phyloP scores from a whole-genome alignment of 768 basidiomycete species.

The Nidularia pulvinata region DNA sequence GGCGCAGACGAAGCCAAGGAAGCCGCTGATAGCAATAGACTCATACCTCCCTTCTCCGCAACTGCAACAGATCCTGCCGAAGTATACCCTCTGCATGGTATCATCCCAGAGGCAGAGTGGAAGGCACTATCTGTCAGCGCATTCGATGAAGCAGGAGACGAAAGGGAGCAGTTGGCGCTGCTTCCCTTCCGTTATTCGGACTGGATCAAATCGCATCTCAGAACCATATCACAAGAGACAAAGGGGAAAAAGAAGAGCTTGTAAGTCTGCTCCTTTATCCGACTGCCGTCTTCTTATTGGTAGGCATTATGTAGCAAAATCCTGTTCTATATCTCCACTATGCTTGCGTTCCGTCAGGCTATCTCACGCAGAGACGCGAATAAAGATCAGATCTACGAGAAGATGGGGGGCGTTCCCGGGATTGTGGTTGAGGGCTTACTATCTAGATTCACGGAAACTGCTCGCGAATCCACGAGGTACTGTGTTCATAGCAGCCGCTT shows the following conservation, averaged over 20 bases:
- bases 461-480: conserved; percentile 67
- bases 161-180: conserved; percentile 48
- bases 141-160: conserved; percentile 49
- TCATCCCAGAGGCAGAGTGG: conserved; percentile 85
- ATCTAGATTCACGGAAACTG: conserved; percentile 77
- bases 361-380: conserved; percentile 34
- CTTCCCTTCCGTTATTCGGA: conserved; percentile 62
- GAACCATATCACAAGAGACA: conserved; percentile 37
- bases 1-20: conserved; percentile 66
- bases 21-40: conserved; percentile 58
- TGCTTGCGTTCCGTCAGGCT: conserved; percentile 68
- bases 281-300: neutral
- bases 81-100: conserved; percentile 68
- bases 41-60: conserved; percentile 75
- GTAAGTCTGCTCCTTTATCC: conserved; percentile 36
- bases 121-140: conserved; percentile 59
- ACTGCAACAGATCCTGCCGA: conserved; percentile 71
- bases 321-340: conserved; percentile 78
- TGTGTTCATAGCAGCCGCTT: conserved; percentile 7
- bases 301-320: conserved; percentile 52
- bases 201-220: conserved; percentile 75
- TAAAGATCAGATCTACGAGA: conserved; percentile 53
- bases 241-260: conserved; percentile 55
- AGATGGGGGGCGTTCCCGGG: conserved; percentile 56
- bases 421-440: conserved; percentile 75